Base-by-base conservation (phyloP, 2,329 filamentous ascomycete species). In the Tolypocladium album region DNA sequence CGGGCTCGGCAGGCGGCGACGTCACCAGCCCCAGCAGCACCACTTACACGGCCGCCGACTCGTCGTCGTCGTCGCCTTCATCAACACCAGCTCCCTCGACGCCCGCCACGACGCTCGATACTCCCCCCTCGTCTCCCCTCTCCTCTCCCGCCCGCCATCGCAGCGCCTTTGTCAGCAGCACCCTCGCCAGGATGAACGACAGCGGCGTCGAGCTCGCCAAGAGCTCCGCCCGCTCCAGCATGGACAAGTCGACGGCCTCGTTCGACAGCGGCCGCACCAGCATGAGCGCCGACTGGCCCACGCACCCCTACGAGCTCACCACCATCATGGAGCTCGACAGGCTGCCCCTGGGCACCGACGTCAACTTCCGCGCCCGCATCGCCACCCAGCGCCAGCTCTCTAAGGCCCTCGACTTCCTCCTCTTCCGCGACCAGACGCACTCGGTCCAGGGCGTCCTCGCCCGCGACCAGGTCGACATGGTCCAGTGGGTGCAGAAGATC, bases 401-500 rank as follows among this genome's bases (percentile, higher is more conserved):
- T 70, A 82, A 89, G 66, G 88, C 89, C 65, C 79, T 96, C 40
- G 89, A 91, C 67, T 96, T 96, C 73, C 77, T 96, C 52, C 83
- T 96, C 61, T 88, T 96, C 69, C 87, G 92, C 59, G 90, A 96
- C 74, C 88, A 92, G 74, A 86, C 89, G 15, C 81, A 83, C 64
- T 94, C 91, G 31, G 84, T 96, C 58, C 92, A 97, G 73, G 92
- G 90, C 63, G 89, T 96, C 3, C 78, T 97, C 20, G 63, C 72
- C 59, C 72, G 71, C 65, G 72, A 71, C 63, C 76, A 68, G 77
- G 85, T 64, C 82, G 84, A 88, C 67, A 93, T 96, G 81, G 80
- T 96, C 36, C 87, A 89, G 69, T 96, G 91, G 89, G 89, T 90
- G 3, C 89, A 95, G 74, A 90, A 90, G 70, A 78, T 96, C 55